Evolutionary conservation across 2,329 filamentous ascomycete genomes (phyloP).

Genomic region (Colletotrichum liaoningense): DNA sequence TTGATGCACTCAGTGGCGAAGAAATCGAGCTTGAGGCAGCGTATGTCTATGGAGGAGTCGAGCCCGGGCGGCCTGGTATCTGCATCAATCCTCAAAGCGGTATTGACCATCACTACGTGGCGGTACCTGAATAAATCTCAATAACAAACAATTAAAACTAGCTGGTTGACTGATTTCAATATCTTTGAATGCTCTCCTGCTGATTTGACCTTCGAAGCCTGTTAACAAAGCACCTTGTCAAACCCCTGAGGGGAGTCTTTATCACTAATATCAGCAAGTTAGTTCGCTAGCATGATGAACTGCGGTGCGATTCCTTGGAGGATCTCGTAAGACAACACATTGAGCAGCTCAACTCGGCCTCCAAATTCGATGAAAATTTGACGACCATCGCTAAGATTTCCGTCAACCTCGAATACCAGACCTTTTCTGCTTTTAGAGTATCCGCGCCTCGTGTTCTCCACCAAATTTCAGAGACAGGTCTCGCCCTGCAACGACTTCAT

Average conservation of each 20-base stretch:
- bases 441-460: too few relatives aligned
- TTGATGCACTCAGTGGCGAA: not conserved
- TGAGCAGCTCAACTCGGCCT: too few relatives aligned
- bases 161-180: not conserved
- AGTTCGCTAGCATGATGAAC: too few relatives aligned
- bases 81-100: not conserved
- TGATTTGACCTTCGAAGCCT: not conserved
- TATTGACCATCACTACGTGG: not conserved
- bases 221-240: not conserved
- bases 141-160: not conserved
- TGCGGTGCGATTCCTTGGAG: too few relatives aligned
- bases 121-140: not conserved
- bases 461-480: not conserved
- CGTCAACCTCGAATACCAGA: too few relatives aligned
- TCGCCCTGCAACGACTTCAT: not conserved
- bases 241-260: not conserved
- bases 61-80: too few relatives aligned
- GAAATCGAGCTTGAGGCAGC: conserved; percentile 2
- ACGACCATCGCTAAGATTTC: too few relatives aligned
- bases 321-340: too few relatives aligned
- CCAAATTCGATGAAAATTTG: too few relatives aligned
- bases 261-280: not conserved
- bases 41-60: not conserved
- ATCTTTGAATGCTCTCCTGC: not conserved
- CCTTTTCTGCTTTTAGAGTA: too few relatives aligned